Base-by-base conservation (phyloP, 2,329 filamentous ascomycete species). In the Xenoacremonium recifei region DNA sequence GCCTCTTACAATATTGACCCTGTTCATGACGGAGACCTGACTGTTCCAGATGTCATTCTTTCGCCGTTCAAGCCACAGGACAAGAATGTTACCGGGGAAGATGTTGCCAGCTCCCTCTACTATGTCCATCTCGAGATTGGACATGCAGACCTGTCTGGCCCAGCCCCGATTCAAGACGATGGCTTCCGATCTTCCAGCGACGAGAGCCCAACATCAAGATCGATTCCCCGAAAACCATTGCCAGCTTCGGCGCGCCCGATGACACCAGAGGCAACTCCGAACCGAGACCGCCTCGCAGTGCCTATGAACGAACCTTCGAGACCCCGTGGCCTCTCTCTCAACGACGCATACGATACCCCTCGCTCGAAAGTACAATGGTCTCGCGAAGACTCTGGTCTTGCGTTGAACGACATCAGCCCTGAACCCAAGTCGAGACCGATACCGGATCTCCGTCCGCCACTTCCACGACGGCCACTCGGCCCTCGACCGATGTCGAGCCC, bases 71-170 rank as follows among this genome's bases (percentile, higher is more conserved):
- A 95, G 62, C 93, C 93, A 2, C 84, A 87, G 38, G 77, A 85
- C 31, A 96, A 93, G 63, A 92, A 89, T 46, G 89, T 99, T 49
- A 95, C 89, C 0, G 84, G 80, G 33, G 85, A 91, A 61, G 92
- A 96, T 61, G 84, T 99, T 36, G 81, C 85, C 42, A 89, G 83
- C 56, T 95, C 86, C 12, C 76, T 99, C 5, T 99, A 97, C 68
- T 97, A 93, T 62, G 72, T 96, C 39, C 92, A 97, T 66, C 78
- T 95, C 29, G 58, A 62, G 42, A 40, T 47, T 6, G 73, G 77
- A 2, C 77, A 80, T 4, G 73, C 80, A 29, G 79, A 87, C 46
- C 21, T 62, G 71, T 13, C 54, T 54, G 25, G 42, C 40, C 47
- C 60, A 9, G 54, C 56, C 21, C 49, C 60, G 33, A 39, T 51